phyloP scores from a whole-genome alignment of 192 early-diverging fungal genomes.

The Globomyces pollinis-pini region DNA sequence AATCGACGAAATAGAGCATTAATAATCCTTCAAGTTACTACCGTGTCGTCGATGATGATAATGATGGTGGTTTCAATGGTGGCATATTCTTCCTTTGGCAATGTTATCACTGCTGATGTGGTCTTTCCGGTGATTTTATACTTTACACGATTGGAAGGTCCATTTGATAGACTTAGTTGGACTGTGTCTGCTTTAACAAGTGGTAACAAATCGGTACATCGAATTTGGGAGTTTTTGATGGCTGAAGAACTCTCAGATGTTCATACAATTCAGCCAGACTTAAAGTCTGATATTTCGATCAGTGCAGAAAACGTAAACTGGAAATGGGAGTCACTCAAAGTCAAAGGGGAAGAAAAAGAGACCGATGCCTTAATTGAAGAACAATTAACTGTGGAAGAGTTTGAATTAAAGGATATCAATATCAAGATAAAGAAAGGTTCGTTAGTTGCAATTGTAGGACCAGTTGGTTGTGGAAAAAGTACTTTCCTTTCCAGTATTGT shows the following conservation, averaged over 20 bases:
- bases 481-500: slow-evolving; percentile 6
- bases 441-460: slow-evolving; percentile 7
- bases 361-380: slow-evolving; percentile 21
- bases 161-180: background rate
- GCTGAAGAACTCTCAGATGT: slow-evolving; percentile 25
- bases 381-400: background rate
- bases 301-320: background rate
- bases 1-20: too few species aligned
- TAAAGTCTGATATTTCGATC: background rate
- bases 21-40: background rate
- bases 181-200: background rate
- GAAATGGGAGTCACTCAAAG: background rate
- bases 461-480: slow-evolving; percentile 14
- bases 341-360: slow-evolving; percentile 14
- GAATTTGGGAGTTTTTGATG: slow-evolving; percentile 17
- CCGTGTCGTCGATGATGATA: too few species aligned
- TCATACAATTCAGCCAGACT: too few species aligned
- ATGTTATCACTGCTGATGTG: background rate
- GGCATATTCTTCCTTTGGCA: background rate
- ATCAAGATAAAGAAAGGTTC: background rate
- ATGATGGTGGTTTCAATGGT: background rate
- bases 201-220: slow-evolving; percentile 15
- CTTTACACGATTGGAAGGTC: background rate
- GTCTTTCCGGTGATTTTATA: slow-evolving; percentile 1
- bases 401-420: background rate